phyloP scores from a whole-genome alignment of 2,329 filamentous ascomycete species.

The Cladobotryum protrusum region DNA sequence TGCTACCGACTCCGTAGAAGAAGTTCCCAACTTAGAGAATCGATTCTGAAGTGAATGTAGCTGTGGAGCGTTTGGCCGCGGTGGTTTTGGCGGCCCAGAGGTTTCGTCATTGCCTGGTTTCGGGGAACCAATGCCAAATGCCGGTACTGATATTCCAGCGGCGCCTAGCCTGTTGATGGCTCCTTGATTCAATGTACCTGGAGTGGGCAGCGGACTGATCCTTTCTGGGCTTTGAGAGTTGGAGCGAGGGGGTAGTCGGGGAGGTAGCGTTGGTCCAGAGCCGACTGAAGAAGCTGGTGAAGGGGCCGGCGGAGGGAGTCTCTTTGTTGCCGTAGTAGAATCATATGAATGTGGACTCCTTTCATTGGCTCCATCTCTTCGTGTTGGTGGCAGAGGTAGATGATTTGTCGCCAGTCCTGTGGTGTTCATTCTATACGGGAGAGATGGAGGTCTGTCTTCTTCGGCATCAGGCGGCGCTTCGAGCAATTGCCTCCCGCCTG shows the following conservation, averaged over 20 bases:
- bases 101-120: slow-evolving; percentile 20
- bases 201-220: slow-evolving; percentile 23
- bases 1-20: slow-evolving; percentile 19
- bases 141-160: slow-evolving; percentile 73
- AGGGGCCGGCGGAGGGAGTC: slow-evolving; percentile 1
- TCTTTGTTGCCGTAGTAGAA: slow-evolving; percentile 21
- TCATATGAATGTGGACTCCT: slow-evolving; percentile 26
- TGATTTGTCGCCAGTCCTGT: slow-evolving; percentile 63
- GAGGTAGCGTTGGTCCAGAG: slow-evolving; percentile 57
- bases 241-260: slow-evolving; percentile 52
- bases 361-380: slow-evolving; percentile 37
- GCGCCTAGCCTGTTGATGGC: slow-evolving; percentile 62
- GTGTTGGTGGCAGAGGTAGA: slow-evolving; percentile 64
- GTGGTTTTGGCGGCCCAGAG: slow-evolving; percentile 21
- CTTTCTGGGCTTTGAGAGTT: slow-evolving; percentile 13
- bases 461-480: slow-evolving; percentile 9
- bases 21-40: slow-evolving; percentile 50
- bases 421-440: slow-evolving; percentile 63
- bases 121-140: slow-evolving; percentile 60
- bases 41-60: slow-evolving; percentile 63
- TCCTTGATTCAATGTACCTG: slow-evolving; percentile 39
- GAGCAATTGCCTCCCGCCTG: slow-evolving; percentile 2
- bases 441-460: slow-evolving; percentile 40
- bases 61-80: slow-evolving; percentile 31
- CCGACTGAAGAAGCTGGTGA: slow-evolving; percentile 9